Evolutionary conservation across 495 filamentous ascomycete genomes (phyloP).

Genomic region (Patellaria atrata): DNA sequence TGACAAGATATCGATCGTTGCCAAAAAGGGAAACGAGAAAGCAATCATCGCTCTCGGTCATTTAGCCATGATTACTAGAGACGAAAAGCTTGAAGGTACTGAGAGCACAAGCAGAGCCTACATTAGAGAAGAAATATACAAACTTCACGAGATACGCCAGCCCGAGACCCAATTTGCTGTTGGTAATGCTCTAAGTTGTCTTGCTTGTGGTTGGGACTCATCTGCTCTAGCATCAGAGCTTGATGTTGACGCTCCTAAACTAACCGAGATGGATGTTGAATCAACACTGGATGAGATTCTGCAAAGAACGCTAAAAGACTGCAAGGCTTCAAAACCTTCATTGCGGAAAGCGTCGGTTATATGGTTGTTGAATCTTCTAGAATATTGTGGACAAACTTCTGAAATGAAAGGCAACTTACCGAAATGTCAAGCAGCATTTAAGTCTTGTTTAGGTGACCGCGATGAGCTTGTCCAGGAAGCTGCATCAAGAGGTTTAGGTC

Average conservation of each 20-base stretch:
- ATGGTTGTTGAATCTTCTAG: slow-evolving; percentile 84
- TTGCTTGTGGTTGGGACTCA: slow-evolving; percentile 66
- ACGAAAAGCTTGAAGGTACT: slow-evolving; percentile 22
- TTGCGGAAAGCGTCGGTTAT: slow-evolving; percentile 79
- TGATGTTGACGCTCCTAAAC: slow-evolving; percentile 40
- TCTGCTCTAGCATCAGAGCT: slow-evolving; percentile 43
- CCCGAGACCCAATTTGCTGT: slow-evolving; percentile 78
- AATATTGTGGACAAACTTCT: slow-evolving; percentile 64
- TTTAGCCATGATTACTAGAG: slow-evolving; percentile 41
- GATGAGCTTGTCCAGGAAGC: slow-evolving; percentile 93
- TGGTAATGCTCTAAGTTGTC: slow-evolving; percentile 68
- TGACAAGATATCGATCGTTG: slow-evolving; percentile 44
- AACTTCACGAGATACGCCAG: slow-evolving; percentile 66
- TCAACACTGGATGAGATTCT: slow-evolving; percentile 39
- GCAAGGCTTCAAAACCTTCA: slow-evolving; percentile 68
- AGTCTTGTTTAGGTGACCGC: slow-evolving; percentile 68
- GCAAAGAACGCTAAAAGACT: slow-evolving; percentile 57
- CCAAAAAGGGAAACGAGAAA: slow-evolving; percentile 68
- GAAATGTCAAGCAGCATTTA: slow-evolving; percentile 75
- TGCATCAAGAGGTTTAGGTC: slow-evolving; percentile 71
- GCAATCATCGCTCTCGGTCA: slow-evolving; percentile 65
- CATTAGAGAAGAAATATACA: slow-evolving; percentile 50
- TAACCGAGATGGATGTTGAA: slow-evolving; percentile 24
- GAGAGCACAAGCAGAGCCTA: slow-evolving; percentile 24
- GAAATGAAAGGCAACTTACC: slow-evolving; percentile 58